phyloP scores from a whole-genome alignment of 768 basidiomycete genomes.

The Austroboletus festivus region DNA sequence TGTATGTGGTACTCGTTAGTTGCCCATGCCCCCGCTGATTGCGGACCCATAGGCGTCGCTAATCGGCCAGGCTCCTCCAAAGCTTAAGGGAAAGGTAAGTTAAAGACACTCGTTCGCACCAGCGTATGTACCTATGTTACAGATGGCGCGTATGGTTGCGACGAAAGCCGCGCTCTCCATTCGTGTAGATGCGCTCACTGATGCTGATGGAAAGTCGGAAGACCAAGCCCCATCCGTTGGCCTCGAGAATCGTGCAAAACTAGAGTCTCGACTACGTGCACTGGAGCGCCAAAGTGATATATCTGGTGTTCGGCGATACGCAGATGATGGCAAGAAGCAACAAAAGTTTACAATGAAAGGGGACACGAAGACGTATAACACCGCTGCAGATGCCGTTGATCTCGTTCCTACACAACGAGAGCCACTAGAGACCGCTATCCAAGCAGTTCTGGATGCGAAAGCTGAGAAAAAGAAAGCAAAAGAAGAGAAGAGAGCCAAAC shows the following conservation, averaged over 20 bases:
- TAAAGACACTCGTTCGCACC: background rate
- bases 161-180: slow-evolving; percentile 97
- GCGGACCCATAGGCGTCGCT: slow-evolving; percentile 68
- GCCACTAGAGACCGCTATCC: slow-evolving; percentile 71
- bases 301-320: slow-evolving; percentile 65
- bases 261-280: slow-evolving; percentile 88
- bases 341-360: slow-evolving; percentile 78
- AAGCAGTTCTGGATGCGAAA: slow-evolving; percentile 77
- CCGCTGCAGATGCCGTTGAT: slow-evolving; percentile 76
- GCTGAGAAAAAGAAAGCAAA: slow-evolving; percentile 82
- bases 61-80: slow-evolving; percentile 95
- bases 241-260: slow-evolving; percentile 89
- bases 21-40: slow-evolving; percentile 2
- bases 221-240: slow-evolving; percentile 81
- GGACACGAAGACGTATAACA: slow-evolving; percentile 81
- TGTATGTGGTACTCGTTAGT: no score
- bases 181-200: slow-evolving; percentile 95
- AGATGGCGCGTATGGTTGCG: slow-evolving; percentile 99
- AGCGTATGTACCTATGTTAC: slow-evolving; percentile 4
- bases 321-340: slow-evolving; percentile 63
- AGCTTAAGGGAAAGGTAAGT: slow-evolving; percentile 91
- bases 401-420: slow-evolving; percentile 85
- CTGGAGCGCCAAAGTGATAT: slow-evolving; percentile 82
- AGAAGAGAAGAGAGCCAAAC: slow-evolving; percentile 75
- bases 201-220: slow-evolving; percentile 87